A percentile compares a stretch with the other conserved stretches of the same genome.
phyloP scores from a whole-genome alignment of 495 filamentous ascomycete genomes.

The Aspergillus haitiensis region DNA sequence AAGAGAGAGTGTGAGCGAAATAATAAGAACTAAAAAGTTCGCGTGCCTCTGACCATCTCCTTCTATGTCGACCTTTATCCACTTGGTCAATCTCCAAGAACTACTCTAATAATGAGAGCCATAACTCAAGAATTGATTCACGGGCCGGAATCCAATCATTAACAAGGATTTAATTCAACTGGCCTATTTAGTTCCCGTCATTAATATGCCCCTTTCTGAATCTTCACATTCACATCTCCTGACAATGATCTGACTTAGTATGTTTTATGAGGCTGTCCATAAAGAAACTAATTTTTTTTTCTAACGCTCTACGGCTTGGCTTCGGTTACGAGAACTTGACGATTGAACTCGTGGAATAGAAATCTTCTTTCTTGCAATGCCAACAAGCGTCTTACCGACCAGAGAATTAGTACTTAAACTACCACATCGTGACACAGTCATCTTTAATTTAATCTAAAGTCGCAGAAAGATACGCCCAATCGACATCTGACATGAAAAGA shows the following conservation, averaged over 20 bases:
- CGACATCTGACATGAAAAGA: slow-evolving; percentile 1
- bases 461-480: neutral
- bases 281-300: no score
- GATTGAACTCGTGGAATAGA: neutral
- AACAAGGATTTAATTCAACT: neutral
- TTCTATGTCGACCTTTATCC: neutral
- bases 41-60: neutral
- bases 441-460: no score
- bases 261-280: neutral
- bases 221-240: neutral
- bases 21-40: neutral
- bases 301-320: slow-evolving; percentile 5
- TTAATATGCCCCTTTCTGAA: neutral
- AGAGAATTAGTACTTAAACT: no score
- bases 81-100: neutral
- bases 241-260: neutral
- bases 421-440: no score
- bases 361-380: neutral
- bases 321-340: slow-evolving; percentile 1
- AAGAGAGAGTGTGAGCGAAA: neutral
- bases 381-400: no score
- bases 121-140: neutral
- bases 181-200: neutral
- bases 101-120: neutral
- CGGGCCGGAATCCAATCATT: neutral